Base-by-base conservation (phyloP, 768 basidiomycete genomes). In the Lactarius hengduanensis region DNA sequence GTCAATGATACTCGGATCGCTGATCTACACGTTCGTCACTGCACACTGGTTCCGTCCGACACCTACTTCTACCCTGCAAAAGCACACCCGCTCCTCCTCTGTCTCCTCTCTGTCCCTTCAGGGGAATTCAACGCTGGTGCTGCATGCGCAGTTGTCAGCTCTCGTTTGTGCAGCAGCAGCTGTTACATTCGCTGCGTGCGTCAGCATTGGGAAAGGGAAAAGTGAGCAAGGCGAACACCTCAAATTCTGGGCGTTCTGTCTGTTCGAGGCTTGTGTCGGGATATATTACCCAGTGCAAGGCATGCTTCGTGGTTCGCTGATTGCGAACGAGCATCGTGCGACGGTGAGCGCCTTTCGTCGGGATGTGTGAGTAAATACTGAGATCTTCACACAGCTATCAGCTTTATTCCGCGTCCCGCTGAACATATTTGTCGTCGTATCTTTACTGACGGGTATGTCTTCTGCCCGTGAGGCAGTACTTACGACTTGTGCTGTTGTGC, bases 221-320 rank as follows among this genome's bases (percentile, higher is more conserved):
- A 57, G 63, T 20, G 40, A 79, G 9, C 66, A 70, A 15, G 76
- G 76, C 64, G 84, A 86, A 65, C 78, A 80, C 41, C 67, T 79
- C 22, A 82, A 89, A 4, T 91, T 90, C 71, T 89, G 83, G 83
- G 83, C 87, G 16, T 91, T 91, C 71, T 90, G 90, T 70, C 76
- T 81, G 16, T 91, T 90, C 67, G 89, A 91, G 74, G 87, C 83
- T 18, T 90, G 87, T 72, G 90, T 91, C 8, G 89, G 89, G 56
- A 83, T 89, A 84, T 91, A 91, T 72, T 91, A 91, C 71, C 89
- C 89, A 28, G 83, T 90, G 36, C 89, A 91, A 65, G 89, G 89
- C 34, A 90, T 88, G 81, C 76, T 91, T 26, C 81, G 87, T 47
- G 87, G 89, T 28, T 79, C 81, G 1, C 74, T 91, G 61, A 86